phyloP scores from a whole-genome alignment of 129 eudicot genomes.

The Tanacetum coccineum region DNA sequence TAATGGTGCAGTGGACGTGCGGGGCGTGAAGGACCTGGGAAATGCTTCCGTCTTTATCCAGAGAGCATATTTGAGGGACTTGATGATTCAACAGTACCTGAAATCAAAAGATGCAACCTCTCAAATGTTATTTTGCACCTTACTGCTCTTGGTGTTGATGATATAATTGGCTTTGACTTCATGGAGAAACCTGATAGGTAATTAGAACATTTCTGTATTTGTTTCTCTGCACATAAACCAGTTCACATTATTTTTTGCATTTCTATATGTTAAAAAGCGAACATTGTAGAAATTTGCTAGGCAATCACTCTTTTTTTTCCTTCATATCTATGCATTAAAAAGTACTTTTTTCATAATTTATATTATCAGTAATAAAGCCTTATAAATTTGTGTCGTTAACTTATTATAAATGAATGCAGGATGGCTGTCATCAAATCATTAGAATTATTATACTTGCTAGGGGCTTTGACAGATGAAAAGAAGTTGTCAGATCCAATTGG shows the following conservation, averaged over 20 bases:
- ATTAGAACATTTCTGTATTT: background rate
- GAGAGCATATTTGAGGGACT: constrained; percentile 76
- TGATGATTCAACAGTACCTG: constrained; percentile 76
- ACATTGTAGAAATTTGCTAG: background rate
- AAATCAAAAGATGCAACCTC: constrained; percentile 86
- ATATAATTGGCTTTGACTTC: constrained; percentile 83
- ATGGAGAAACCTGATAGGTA: constrained; percentile 94
- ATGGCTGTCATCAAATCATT: constrained; percentile 72
- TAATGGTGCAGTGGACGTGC: constrained; percentile 85
- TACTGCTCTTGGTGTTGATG: constrained; percentile 87
- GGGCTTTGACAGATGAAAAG: too few relatives aligned
- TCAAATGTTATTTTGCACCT: constrained; percentile 89
- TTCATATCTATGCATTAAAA: too few relatives aligned
- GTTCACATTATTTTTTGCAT: background rate
- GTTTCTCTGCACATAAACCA: background rate
- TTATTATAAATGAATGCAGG: constrained; percentile 32
- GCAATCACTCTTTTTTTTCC: too few relatives aligned
- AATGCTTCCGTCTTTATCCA: constrained; percentile 91
- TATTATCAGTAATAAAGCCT: too few relatives aligned
- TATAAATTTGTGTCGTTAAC: too few relatives aligned
- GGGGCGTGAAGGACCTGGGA: constrained; percentile 98
- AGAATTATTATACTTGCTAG: too few relatives aligned
- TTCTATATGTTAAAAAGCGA: background rate
- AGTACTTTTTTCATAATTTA: too few relatives aligned
- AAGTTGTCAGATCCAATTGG: too few relatives aligned